These are phyloP conservation scores for Aciculosporium take DNA, from an alignment of 2,329 filamentous ascomycete species.

Conservation along the genomic window DNA sequence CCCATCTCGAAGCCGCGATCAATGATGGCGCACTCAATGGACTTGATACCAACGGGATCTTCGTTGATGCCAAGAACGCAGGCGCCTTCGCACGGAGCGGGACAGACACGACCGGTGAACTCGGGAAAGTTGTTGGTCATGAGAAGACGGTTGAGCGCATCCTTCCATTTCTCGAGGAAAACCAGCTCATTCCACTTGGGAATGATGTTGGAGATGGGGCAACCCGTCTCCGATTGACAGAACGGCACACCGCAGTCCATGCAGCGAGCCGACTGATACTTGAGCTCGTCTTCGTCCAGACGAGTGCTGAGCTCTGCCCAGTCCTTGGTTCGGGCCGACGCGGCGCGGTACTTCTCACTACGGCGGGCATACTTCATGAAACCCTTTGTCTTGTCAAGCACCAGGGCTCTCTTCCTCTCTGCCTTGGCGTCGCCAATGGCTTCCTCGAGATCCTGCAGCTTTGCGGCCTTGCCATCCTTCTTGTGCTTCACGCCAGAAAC, in stretches of 20 bases:
- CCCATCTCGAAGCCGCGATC: slow-evolving; percentile 96
- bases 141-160: slow-evolving; percentile 78
- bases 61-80: slow-evolving; percentile 95
- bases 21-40: slow-evolving; percentile 94
- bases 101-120: slow-evolving; percentile 93
- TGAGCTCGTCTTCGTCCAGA: slow-evolving; percentile 84
- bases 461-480: slow-evolving; percentile 54
- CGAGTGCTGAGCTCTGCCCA: slow-evolving; percentile 85
- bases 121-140: slow-evolving; percentile 99
- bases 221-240: slow-evolving; percentile 91
- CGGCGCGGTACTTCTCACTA: slow-evolving; percentile 80
- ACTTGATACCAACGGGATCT: slow-evolving; percentile 95
- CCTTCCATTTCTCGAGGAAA: slow-evolving; percentile 75
- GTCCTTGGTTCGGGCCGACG: slow-evolving; percentile 74
- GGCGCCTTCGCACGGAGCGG: slow-evolving; percentile 89
- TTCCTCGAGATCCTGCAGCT: slow-evolving; percentile 78
- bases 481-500: slow-evolving; percentile 51
- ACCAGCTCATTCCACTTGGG: slow-evolving; percentile 91
- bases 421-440: slow-evolving; percentile 69
- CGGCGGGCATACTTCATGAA: slow-evolving; percentile 97
- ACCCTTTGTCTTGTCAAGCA: slow-evolving; percentile 92
- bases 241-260: slow-evolving; percentile 99
- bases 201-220: slow-evolving; percentile 94
- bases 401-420: slow-evolving; percentile 80
- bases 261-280: slow-evolving; percentile 91